Base-by-base conservation (phyloP, 352 stramenopile genomes). In the Phytopythium kandeliae region DNA sequence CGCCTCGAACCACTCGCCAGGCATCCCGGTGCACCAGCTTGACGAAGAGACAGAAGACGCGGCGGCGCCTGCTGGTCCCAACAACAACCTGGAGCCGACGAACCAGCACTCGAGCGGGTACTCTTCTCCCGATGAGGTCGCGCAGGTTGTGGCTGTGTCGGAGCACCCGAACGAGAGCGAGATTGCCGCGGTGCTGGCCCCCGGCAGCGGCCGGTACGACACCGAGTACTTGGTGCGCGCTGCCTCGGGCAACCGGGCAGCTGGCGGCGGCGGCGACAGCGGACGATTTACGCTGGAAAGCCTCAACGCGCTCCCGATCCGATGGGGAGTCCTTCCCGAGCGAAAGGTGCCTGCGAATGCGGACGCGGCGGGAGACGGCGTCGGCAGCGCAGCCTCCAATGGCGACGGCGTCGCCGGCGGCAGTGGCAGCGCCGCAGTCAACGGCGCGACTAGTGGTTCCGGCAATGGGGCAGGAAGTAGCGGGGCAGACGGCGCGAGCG, bases 101-200 rank as follows among this genome's bases (percentile, higher is more conserved):
- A 51, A 65, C 21, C 55, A 71, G 19, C 51, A 60, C 24, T 48
- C 73, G 0, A 79, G 62, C 28, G 56, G 65, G 49, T 78, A 72
- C n/a, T 74, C 78, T 43, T 71, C 61, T 1, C 74, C 74, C 0
- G 78, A 92, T 37, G 66, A 89, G 30, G 65, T 92, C 15, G 77
- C 79, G 21, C 57, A 70, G 42, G 60, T 74, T 19, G 59, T 91
- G 11, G 67, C 66, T 16, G 42, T 55, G 2, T 81, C 71, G 16
- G 64, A 78, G 12, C 42, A 65, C 19, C 78, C 77, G 31, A 89
- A 82, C 34, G 79, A 90, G 36, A 92, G 79, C 47, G 79, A 92
- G 51, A 85, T 91, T 38, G 67, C 61, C 16, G 59, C 70, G 22
- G 63, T 73, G 13, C 37, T 88, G 40, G 83, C 79, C 4, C 44